A percentile compares a stretch with the other conserved stretches of the same genome.
Conservation (phyloP, 2,329 filamentous ascomycete species). For the Chaetothyriales sp. region DNA sequence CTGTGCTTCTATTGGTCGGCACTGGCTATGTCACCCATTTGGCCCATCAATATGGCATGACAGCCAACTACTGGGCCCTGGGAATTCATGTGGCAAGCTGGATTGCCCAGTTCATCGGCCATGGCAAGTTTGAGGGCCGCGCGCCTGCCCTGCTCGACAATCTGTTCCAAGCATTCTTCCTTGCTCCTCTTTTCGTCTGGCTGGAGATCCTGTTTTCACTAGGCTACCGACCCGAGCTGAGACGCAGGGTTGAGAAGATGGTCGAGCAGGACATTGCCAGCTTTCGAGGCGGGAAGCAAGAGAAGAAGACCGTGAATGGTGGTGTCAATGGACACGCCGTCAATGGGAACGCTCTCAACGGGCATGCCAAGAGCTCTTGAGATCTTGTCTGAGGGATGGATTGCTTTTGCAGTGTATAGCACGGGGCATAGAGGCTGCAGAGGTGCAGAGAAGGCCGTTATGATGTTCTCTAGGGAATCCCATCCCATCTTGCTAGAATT, state of each 20-base stretch:
- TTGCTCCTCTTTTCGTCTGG: constrained; percentile 95
- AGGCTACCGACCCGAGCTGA: constrained; percentile 79
- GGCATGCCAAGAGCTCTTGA: constrained; percentile 15
- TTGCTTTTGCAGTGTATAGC: not conserved
- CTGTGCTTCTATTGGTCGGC: constrained; percentile 58
- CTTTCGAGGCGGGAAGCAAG: constrained; percentile 43
- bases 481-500: no score
- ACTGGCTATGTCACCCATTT: constrained; percentile 65
- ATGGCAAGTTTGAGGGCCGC: constrained; percentile 74
- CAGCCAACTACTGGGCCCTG: constrained; percentile 50
- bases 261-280: constrained; percentile 65
- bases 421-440: not conserved
- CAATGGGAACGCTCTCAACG: constrained; percentile 13
- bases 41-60: constrained; percentile 45
- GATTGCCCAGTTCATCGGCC: constrained; percentile 82
- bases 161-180: constrained; percentile 73
- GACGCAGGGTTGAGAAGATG: constrained; percentile 60
- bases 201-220: constrained; percentile 81
- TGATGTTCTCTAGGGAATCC: no score
- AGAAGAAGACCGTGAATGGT: constrained; percentile 9
- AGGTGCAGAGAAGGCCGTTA: no score
- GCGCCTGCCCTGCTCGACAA: constrained; percentile 86
- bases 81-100: constrained; percentile 59
- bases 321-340: constrained; percentile 13
- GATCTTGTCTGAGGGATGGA: not conserved